Conservation (phyloP, 441 rosid genomes). For the Populus tomentosa region DNA sequence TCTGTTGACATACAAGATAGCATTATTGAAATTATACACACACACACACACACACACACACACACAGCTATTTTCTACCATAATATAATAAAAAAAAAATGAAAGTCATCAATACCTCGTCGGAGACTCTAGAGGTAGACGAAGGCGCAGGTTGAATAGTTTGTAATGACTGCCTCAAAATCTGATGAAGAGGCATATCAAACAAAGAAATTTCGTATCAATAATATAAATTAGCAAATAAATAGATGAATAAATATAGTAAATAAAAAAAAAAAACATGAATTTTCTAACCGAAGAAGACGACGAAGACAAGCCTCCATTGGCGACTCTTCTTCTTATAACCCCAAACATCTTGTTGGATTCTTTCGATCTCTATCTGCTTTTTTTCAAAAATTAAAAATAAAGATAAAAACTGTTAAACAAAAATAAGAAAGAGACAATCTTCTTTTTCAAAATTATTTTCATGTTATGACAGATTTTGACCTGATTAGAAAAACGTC, state of each 20-base stretch:
- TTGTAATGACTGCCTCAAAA: slow-evolving; percentile 40
- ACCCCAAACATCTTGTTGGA: slow-evolving; percentile 53
- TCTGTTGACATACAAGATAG: slow-evolving; percentile 26
- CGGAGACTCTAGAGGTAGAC: slow-evolving; percentile 38
- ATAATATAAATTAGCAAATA: neutral
- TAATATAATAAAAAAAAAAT: neutral
- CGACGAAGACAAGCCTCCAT: slow-evolving; percentile 46
- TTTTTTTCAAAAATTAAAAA: neutral
- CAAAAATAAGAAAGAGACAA: neutral
- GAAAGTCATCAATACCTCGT: neutral
- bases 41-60: neutral
- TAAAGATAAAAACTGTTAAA: neutral
- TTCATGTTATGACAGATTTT: neutral
- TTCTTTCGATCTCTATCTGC: slow-evolving; percentile 23
- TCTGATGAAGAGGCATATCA: slow-evolving; percentile 24
- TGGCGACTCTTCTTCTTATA: slow-evolving; percentile 49
- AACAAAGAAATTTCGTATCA: neutral
- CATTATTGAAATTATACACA: no score
- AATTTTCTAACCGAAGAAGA: slow-evolving; percentile 41
- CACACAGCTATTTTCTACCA: no score
- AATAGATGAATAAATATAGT: neutral
- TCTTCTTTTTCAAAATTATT: neutral
- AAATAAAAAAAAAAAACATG: neutral
- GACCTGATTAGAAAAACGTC: neutral
- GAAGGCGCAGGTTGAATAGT: slow-evolving; percentile 30